Conservation (phyloP, 495 filamentous ascomycete genomes). For the Daldinia bambusicola region DNA sequence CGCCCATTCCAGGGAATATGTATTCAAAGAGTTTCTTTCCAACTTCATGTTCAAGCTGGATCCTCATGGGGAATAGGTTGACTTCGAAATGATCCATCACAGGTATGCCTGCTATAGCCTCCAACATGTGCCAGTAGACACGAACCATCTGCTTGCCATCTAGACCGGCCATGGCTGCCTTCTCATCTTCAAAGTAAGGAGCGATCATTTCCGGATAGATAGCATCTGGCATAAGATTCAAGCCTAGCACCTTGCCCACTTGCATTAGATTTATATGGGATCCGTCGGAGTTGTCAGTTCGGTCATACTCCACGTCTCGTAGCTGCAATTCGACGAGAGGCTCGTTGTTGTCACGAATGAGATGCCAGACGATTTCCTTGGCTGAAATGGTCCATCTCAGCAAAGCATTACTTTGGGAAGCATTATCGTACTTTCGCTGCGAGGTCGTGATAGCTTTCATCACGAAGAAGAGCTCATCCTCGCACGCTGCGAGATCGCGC, state of each 20-base stretch:
- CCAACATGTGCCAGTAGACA: constrained; percentile 96
- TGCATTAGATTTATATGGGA: constrained; percentile 94
- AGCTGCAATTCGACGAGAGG: constrained; percentile 95
- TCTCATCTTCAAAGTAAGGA: constrained; percentile 77
- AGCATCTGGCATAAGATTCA: constrained; percentile 89
- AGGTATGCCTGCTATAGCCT: constrained; percentile 96
- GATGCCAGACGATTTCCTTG: constrained; percentile 95
- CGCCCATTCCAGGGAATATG: constrained; percentile 81
- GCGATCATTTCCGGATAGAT: constrained; percentile 96
- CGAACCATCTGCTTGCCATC: constrained; percentile 78
- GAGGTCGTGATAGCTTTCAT: constrained; percentile 99
- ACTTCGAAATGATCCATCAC: constrained; percentile 98
- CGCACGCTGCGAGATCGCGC: constrained; percentile 85
- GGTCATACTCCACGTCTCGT: constrained; percentile 86
- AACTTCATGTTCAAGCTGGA: constrained; percentile 93
- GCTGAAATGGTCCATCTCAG: constrained; percentile 90
- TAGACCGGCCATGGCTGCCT: constrained; percentile 61
- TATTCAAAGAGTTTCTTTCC: constrained; percentile 97
- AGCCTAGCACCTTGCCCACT: constrained; percentile 81
- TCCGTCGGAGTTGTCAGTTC: constrained; percentile 94
- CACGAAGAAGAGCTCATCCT: constrained; percentile 99
- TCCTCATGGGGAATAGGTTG: constrained; percentile 88
- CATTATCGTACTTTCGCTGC: constrained; percentile 83
- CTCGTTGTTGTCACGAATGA: constrained; percentile 84
- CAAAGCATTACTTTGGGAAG: constrained; percentile 75